Conservation (phyloP, 1,139 yeast genomes). For the Yamadazyma pseudoaaseri region DNA sequence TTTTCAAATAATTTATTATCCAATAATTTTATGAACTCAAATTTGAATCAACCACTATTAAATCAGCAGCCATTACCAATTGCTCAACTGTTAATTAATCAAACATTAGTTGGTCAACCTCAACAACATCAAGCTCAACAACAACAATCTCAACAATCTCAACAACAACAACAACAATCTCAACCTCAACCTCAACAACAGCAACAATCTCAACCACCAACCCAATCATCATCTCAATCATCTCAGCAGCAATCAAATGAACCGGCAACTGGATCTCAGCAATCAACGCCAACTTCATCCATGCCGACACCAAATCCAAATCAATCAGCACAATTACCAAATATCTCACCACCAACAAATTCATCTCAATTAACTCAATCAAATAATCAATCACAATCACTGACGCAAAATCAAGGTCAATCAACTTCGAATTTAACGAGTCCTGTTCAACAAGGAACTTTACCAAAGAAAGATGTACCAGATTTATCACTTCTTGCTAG, state of each 20-base stretch:
- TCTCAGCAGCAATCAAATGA: slow-evolving; percentile 3
- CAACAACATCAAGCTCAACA: slow-evolving; percentile 3
- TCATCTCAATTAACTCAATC: slow-evolving; percentile 2
- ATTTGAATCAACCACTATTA: slow-evolving; percentile 8
- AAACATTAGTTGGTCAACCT: neutral
- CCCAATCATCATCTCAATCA: neutral
- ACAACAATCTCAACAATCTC: slow-evolving; percentile 4
- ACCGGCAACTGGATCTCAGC: slow-evolving; percentile 5
- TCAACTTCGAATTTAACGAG: slow-evolving; percentile 11
- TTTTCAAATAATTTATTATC: slow-evolving; percentile 14
- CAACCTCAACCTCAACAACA: slow-evolving; percentile 2
- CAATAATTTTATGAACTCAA: slow-evolving; percentile 9
- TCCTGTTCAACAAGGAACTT: slow-evolving; percentile 15
- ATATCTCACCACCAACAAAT: slow-evolving; percentile 4
- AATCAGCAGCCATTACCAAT: slow-evolving; percentile 10
- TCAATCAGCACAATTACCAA: slow-evolving; percentile 1
- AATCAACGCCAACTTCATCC: slow-evolving; percentile 5
- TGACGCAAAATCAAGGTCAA: slow-evolving; percentile 1
- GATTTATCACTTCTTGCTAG: slow-evolving; percentile 71
- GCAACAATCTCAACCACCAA: slow-evolving; percentile 1
- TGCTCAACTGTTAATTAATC: slow-evolving; percentile 3
- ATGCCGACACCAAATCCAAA: slow-evolving; percentile 2
- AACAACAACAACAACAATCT: slow-evolving; percentile 9
- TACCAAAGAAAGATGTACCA: slow-evolving; percentile 48
- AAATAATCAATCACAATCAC: slow-evolving; percentile 6